Evolutionary conservation across 2,329 filamentous ascomycete species (phyloP), one percentile per base, ranked within the genome.

Genomic region (Exophiala bonariae): DNA sequence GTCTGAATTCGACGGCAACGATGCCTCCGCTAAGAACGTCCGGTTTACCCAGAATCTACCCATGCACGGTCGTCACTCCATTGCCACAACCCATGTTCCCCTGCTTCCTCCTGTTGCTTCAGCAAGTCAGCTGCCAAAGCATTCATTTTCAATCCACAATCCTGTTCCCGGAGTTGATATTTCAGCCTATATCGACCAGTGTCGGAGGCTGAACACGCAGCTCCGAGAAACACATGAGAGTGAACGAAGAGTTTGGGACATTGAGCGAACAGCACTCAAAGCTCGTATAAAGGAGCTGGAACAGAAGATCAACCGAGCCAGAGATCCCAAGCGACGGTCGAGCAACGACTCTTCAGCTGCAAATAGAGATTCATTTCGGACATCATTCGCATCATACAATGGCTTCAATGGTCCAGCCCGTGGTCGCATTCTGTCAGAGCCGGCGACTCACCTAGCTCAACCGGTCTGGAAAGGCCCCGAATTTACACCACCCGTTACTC

Each of bases 391-490:
- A 41, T 8, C 39, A 37, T 10, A 20, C 41, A 32, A 39, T 22
- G 13, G 20, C 20, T 18, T 37, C 17, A 47, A 48, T 26, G 40
- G 49, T 23, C 48, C 39, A 16, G 43, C 20, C 22, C 47, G 47
- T 20, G n/a, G 31, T 23, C 36, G 45, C 20, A 34, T 47, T 23
- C 40, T 22, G 13, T 46, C 54, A 17, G 54, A 57, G 17, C 34
- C 49, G 18, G 35, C 44, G 17, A 46, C 39, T 16, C 23, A 46
- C 35, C 36, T 33, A 30, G 44, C 47, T 23, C 60, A 62, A 17
- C 70, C 70, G 39, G 64, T 73, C 38, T 74, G 71, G 72, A 66
- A 72, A 57, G 69, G 69, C 14, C 64, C 70, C 32, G 70, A 66
- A 53, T 65, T 63, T 31, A 62, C 61, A 32, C 59, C 59, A 19